Conservation (phyloP, 2,329 filamentous ascomycete species). For the Penicillium sp. region DNA sequence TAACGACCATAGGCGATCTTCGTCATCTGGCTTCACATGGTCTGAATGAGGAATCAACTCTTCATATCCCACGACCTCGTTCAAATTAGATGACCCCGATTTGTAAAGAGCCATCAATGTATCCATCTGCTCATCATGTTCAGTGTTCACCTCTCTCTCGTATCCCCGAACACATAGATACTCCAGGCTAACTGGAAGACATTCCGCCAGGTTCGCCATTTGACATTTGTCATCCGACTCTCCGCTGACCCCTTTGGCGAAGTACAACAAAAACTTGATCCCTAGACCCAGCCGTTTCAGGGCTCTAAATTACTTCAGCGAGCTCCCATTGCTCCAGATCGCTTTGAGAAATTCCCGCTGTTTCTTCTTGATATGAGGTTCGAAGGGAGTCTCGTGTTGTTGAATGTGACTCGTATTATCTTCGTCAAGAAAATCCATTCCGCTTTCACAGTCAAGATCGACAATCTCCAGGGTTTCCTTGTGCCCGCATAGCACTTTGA, state of each 20-base stretch:
- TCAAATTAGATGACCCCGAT: background rate
- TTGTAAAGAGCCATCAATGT: background rate
- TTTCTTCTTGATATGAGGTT: no score
- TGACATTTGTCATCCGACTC: background rate
- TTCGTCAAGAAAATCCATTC: background rate
- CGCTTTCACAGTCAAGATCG: conserved; percentile 9
- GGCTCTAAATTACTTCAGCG: conserved; percentile 17
- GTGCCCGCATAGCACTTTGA: conserved; percentile 16
- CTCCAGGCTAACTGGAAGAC: background rate
- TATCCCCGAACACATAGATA: background rate
- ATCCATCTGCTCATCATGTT: background rate
- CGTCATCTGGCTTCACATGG: background rate
- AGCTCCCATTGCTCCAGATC: conserved; percentile 9
- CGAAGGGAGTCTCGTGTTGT: background rate
- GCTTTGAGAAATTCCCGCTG: background rate
- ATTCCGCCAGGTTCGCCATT: background rate
- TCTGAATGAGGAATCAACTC: background rate
- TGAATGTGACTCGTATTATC: background rate
- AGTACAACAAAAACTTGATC: conserved; percentile 16
- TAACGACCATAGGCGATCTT: background rate
- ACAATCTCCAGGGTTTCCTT: conserved; percentile 19
- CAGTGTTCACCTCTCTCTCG: background rate
- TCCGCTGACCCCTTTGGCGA: conserved; percentile 5
- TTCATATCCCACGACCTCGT: background rate
- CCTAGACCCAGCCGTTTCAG: conserved; percentile 19